phyloP scores from a whole-genome alignment of 2,329 filamentous ascomycete genomes.

The Talaromyces sp. region DNA sequence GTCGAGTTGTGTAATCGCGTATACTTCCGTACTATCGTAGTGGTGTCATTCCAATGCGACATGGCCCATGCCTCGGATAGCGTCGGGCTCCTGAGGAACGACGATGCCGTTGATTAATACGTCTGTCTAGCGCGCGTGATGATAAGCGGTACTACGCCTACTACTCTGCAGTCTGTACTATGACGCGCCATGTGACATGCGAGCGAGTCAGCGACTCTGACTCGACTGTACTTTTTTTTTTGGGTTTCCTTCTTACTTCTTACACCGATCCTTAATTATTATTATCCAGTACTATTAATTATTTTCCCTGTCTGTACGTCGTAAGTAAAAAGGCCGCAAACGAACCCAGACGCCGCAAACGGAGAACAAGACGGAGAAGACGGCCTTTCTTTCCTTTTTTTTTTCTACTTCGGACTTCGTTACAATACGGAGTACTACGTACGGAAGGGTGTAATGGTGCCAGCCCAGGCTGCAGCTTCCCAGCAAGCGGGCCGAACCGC shows the following conservation, averaged over 20 bases:
- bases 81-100: background rate
- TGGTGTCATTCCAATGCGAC: background rate
- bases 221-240: background rate
- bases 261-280: no score
- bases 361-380: background rate
- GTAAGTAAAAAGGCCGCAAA: background rate
- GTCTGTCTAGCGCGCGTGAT: background rate
- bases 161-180: background rate
- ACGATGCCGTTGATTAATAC: background rate
- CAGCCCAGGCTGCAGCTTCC: background rate
- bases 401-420: background rate
- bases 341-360: background rate
- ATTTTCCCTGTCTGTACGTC: background rate
- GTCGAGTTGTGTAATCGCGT: background rate
- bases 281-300: background rate
- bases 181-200: background rate
- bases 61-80: background rate
- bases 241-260: no score
- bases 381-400: background rate
- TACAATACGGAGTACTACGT: background rate
- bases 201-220: background rate
- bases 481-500: slow-evolving; percentile 13
- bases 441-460: background rate
- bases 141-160: background rate
- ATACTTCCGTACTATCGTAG: background rate